Evolutionary conservation across 2,329 filamentous ascomycete species (phyloP).

Genomic region (Zelopaecilomyces penicillatus): DNA sequence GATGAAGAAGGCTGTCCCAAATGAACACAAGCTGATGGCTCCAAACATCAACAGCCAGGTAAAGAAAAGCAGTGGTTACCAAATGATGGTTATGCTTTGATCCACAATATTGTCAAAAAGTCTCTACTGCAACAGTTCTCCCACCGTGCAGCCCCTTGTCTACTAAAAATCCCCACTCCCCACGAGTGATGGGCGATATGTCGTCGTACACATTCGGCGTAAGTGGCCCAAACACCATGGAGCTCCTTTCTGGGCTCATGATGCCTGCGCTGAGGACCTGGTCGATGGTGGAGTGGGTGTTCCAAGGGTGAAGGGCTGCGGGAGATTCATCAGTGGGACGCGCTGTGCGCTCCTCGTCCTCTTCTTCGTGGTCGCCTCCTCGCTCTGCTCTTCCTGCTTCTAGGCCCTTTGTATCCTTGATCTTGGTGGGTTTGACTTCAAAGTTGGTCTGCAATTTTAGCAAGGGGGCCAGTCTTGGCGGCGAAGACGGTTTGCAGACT

Average conservation of each 20-base stretch:
- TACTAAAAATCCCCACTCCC: slow-evolving; percentile 54
- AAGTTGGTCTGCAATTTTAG: slow-evolving; percentile 40
- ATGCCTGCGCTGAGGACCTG: slow-evolving; percentile 28
- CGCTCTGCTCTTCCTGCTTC: not conserved
- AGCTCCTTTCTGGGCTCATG: slow-evolving; percentile 14
- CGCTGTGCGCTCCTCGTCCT: slow-evolving; percentile 30
- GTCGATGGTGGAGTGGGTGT: slow-evolving; percentile 30
- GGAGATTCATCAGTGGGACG: slow-evolving; percentile 24
- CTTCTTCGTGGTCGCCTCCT: slow-evolving; percentile 19
- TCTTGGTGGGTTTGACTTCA: slow-evolving; percentile 8
- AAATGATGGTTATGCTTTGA: too few species aligned
- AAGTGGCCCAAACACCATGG: slow-evolving; percentile 33
- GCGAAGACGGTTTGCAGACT: slow-evolving; percentile 15
- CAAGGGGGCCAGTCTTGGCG: slow-evolving; percentile 16
- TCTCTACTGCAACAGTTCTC: slow-evolving; percentile 44
- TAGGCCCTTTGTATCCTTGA: slow-evolving; percentile 1
- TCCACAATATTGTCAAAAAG: slow-evolving; percentile 17
- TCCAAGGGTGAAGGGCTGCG: slow-evolving; percentile 21
- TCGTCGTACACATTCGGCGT: slow-evolving; percentile 55
- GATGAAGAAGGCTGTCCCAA: not conserved
- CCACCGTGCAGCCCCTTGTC: slow-evolving; percentile 35
- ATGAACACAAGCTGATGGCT: too few species aligned
- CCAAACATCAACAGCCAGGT: too few species aligned
- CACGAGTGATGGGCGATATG: slow-evolving; percentile 52
- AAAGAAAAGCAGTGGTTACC: too few species aligned